Evolutionary conservation across 768 basidiomycete genomes (phyloP).

Genomic region (Pleurotus pulmonarius): DNA sequence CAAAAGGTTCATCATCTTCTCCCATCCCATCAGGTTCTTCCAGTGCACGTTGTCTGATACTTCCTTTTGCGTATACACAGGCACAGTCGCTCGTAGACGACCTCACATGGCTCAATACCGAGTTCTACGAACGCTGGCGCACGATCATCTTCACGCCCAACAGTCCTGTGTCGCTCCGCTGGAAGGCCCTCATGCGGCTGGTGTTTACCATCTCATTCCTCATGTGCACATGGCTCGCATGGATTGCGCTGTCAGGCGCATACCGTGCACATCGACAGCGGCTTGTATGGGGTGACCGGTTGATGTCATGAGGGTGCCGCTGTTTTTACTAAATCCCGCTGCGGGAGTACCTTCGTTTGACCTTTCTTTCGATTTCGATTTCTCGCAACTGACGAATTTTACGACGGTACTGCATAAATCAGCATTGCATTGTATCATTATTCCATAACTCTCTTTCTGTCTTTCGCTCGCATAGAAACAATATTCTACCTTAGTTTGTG

Average conservation of each 20-base stretch:
- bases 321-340: neutral
- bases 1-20: constrained; percentile 44
- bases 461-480: too few relatives aligned
- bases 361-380: neutral
- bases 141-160: constrained; percentile 68
- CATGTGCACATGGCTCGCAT: constrained; percentile 55
- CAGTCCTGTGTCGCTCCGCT: constrained; percentile 69
- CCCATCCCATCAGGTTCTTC: neutral
- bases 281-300: constrained; percentile 75
- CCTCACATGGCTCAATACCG: constrained; percentile 74
- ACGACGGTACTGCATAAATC: neutral
- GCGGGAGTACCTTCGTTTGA: neutral
- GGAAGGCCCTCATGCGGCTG: constrained; percentile 61
- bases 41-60: too few relatives aligned
- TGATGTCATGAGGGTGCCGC: constrained; percentile 53
- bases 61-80: constrained; percentile 28
- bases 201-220: constrained; percentile 57
- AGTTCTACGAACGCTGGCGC: constrained; percentile 74
- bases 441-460: neutral
- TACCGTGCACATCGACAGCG: constrained; percentile 72
- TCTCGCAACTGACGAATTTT: neutral
- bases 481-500: too few relatives aligned
- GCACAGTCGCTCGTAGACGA: constrained; percentile 62
- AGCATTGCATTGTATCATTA: constrained; percentile 5
- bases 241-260: constrained; percentile 61